Percentiles rank a stretch among this genome's conserved stretches.
These are phyloP conservation scores for Sisymbrium altissimum DNA, from an alignment of 345 rosid genomes.

Conservation along the genomic window DNA sequence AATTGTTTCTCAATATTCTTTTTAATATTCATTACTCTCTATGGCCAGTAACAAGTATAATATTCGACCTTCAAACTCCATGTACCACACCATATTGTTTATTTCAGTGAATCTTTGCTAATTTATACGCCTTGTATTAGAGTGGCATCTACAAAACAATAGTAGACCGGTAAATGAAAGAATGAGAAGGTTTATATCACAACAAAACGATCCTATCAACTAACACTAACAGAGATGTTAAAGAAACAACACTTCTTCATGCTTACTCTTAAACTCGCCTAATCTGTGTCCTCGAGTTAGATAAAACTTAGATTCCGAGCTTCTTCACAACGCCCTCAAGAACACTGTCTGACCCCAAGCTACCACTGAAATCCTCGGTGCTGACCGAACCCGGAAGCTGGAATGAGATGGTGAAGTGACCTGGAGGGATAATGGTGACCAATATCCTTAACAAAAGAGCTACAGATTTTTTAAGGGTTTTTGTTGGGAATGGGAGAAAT, in stretches of 20 bases:
- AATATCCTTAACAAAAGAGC: too few relatives aligned
- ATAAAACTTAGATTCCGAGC: not conserved
- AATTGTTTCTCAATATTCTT: not conserved
- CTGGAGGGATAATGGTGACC: conserved; percentile 33
- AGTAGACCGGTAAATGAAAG: not conserved
- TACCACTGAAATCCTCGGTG: conserved; percentile 34
- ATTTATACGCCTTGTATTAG: not conserved
- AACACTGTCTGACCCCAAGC: conserved; percentile 50
- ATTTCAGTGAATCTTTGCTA: not conserved
- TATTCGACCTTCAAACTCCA: not conserved
- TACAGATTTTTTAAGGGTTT: not conserved
- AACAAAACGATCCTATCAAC: not conserved
- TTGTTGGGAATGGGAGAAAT: not conserved
- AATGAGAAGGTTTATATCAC: too few relatives aligned
- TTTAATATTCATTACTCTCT: not conserved
- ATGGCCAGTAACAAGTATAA: not conserved
- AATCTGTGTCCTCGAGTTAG: not conserved
- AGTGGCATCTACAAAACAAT: not conserved
- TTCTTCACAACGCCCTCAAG: conserved; percentile 67
- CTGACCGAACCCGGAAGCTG: conserved; percentile 68
- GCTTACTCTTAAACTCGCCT: not conserved
- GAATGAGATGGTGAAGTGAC: conserved; percentile 55
- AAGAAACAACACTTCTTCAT: not conserved
- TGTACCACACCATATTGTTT: not conserved
- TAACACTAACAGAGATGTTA: not conserved